Evolutionary conservation across 176 grass and related monocot species (phyloP).

Genomic region (Oryza glaberrima): DNA sequence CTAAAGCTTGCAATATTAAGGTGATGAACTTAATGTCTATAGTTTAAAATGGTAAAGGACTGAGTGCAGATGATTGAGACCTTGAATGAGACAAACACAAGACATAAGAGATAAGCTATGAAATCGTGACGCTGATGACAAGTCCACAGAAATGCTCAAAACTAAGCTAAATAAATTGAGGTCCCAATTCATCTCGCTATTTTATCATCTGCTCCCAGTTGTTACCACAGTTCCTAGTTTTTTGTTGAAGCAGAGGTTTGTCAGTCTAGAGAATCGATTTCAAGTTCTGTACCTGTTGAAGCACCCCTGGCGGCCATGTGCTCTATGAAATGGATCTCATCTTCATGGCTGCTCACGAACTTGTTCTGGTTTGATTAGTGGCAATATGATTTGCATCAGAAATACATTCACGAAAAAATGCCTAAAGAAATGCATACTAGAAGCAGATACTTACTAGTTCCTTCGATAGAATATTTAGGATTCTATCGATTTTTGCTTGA

Average conservation of each 20-base stretch:
- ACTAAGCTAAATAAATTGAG: neutral
- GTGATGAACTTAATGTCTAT: neutral
- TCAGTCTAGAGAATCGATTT: slow-evolving; percentile 1
- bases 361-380: slow-evolving; percentile 60
- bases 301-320: slow-evolving; percentile 67
- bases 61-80: neutral
- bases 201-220: neutral
- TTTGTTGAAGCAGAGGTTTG: neutral
- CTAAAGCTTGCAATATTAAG: neutral
- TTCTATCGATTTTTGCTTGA: slow-evolving; percentile 85
- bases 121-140: neutral
- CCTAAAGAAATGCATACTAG: neutral
- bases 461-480: slow-evolving; percentile 67
- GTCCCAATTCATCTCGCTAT: slow-evolving; percentile 1
- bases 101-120: neutral
- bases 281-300: slow-evolving; percentile 61
- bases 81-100: neutral
- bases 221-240: slow-evolving; percentile 7
- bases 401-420: slow-evolving; percentile 31
- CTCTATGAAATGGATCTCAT: slow-evolving; percentile 77
- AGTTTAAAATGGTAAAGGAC: neutral
- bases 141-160: too few relatives aligned
- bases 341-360: slow-evolving; percentile 80
- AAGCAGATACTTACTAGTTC: slow-evolving; percentile 72
- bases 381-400: slow-evolving; percentile 30